Conservation (phyloP, 1,284 basidiomycete species). For the Papiliotrema terrestris region DNA sequence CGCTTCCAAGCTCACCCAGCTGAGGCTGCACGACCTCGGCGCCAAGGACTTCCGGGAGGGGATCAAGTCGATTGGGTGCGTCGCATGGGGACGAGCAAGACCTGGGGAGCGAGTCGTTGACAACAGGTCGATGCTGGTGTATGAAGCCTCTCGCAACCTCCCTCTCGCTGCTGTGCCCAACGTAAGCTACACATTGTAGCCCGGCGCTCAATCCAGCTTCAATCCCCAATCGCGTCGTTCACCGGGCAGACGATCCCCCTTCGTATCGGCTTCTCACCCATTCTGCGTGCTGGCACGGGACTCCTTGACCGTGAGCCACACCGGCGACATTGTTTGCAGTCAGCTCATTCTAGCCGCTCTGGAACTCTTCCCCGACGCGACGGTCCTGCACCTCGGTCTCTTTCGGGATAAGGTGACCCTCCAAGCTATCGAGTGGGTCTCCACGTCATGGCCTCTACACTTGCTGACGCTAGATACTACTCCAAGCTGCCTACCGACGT, state of each 20-base stretch:
- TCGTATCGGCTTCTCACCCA: constrained; percentile 79
- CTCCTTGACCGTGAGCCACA: constrained; percentile 72
- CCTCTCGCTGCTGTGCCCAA: constrained; percentile 35
- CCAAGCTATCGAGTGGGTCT: constrained; percentile 82
- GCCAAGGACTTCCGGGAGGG: constrained; percentile 42
- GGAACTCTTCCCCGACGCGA: constrained; percentile 76
- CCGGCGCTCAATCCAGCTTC: constrained; percentile 22
- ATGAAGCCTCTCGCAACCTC: constrained; percentile 31
- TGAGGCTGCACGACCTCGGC: constrained; percentile 42
- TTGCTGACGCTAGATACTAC: constrained; percentile 60
- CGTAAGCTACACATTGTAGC: constrained; percentile 20
- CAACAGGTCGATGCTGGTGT: constrained; percentile 36
- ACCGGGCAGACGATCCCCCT: constrained; percentile 51
- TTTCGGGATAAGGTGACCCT: constrained; percentile 85
- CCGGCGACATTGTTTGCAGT: neutral
- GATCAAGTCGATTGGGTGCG: constrained; percentile 35
- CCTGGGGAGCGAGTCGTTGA: neutral
- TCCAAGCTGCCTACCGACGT: constrained; percentile 79
- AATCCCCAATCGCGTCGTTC: constrained; percentile 48
- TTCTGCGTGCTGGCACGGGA: constrained; percentile 88
- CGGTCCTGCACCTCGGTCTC: constrained; percentile 85
- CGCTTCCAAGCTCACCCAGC: constrained; percentile 38
- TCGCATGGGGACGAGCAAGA: constrained; percentile 1
- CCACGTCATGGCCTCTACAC: neutral
- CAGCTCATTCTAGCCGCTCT: constrained; percentile 53